Conservation (phyloP, 2,329 filamentous ascomycete species). For the Colletotrichum chlorophyti region DNA sequence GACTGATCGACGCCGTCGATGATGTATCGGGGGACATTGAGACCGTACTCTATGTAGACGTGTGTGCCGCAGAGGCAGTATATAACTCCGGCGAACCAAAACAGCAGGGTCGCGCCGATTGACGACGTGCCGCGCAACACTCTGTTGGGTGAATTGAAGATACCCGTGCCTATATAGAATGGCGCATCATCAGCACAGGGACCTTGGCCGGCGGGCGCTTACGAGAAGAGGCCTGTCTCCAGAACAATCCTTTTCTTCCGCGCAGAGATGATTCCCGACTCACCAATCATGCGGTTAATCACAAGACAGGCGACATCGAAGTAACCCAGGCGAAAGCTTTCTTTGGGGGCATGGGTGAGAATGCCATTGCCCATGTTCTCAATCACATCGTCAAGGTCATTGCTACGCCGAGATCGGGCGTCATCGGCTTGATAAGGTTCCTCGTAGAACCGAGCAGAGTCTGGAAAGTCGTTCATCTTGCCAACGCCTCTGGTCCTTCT, state of each 20-base stretch:
- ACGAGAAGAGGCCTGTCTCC: too few relatives aligned
- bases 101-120: constrained; percentile 42
- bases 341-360: constrained; percentile 41
- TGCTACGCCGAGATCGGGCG: constrained; percentile 30
- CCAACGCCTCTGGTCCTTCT: neutral
- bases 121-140: constrained; percentile 42
- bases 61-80: constrained; percentile 45
- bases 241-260: too few relatives aligned
- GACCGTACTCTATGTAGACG: constrained; percentile 52
- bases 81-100: constrained; percentile 47
- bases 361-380: constrained; percentile 31
- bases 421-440: constrained; percentile 12
- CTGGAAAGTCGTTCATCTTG: constrained; percentile 38
- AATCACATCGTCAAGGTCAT: constrained; percentile 30
- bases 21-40: constrained; percentile 51
- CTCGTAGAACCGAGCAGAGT: constrained; percentile 26
- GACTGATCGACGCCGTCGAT: constrained; percentile 41
- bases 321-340: constrained; percentile 43
- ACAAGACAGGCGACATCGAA: constrained; percentile 44
- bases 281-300: constrained; percentile 46
- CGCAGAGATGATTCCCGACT: constrained; percentile 24
- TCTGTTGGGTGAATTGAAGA: constrained; percentile 42
- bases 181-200: too few relatives aligned
- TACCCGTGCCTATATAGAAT: constrained; percentile 43
- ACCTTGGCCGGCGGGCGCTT: too few relatives aligned